Percentiles rank a stretch among this genome's conserved stretches.
Conservation (phyloP, 306 rosid genomes). For the Vachellia collinsii region DNA sequence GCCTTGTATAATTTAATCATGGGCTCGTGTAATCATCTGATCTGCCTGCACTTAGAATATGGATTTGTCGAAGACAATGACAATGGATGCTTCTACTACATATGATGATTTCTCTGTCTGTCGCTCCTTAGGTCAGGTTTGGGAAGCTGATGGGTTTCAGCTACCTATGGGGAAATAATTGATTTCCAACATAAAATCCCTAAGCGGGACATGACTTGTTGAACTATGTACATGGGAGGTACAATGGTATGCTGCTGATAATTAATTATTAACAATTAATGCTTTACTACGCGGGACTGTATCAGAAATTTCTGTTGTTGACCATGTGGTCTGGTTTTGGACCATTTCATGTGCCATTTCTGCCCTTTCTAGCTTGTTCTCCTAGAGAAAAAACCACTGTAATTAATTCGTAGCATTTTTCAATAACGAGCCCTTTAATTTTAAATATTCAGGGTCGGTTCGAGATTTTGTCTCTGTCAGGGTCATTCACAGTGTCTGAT, state of each 20-base stretch:
- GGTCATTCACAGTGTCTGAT: slow-evolving; percentile 60
- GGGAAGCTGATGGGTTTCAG: slow-evolving; percentile 1
- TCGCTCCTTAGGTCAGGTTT: slow-evolving; percentile 3
- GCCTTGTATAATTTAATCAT: slow-evolving; percentile 14
- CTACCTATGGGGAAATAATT: slow-evolving; percentile 13
- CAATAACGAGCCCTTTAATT: slow-evolving; percentile 22
- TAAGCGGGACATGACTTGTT: slow-evolving; percentile 1
- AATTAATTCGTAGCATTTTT: slow-evolving; percentile 8
- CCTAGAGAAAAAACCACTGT: neutral
- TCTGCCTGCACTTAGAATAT: slow-evolving; percentile 12
- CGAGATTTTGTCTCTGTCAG: slow-evolving; percentile 78
- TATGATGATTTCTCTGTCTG: slow-evolving; percentile 18
- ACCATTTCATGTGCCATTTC: slow-evolving; percentile 28
- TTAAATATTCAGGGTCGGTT: slow-evolving; percentile 69
- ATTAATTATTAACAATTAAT: neutral
- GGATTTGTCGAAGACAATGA: slow-evolving; percentile 17
- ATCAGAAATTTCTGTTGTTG: slow-evolving; percentile 9
- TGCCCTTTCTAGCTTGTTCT: slow-evolving; percentile 10
- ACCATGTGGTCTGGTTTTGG: slow-evolving; percentile 17
- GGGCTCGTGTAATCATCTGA: slow-evolving; percentile 33
- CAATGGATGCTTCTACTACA: slow-evolving; percentile 13
- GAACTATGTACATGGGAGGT: slow-evolving; percentile 15
- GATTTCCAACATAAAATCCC: slow-evolving; percentile 17
- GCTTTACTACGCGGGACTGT: slow-evolving; percentile 7
- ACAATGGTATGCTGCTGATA: slow-evolving; percentile 3